Percentiles rank a stretch among this genome's conserved stretches.
phyloP scores from a whole-genome alignment of 768 basidiomycete species.

The Termitomyces sp. region DNA sequence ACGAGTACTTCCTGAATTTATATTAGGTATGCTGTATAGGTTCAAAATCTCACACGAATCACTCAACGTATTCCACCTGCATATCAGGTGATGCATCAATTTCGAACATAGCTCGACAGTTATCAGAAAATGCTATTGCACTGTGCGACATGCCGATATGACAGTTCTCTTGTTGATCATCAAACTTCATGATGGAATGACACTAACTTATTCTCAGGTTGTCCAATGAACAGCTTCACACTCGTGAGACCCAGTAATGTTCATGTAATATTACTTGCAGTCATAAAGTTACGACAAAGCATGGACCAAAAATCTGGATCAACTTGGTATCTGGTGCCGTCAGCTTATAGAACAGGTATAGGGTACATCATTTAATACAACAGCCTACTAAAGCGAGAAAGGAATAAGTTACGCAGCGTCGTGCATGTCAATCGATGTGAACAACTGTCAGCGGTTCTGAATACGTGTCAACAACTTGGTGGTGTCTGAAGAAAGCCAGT shows the following conservation, averaged over 20 bases:
- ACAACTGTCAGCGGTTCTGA: background rate
- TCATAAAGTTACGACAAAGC: background rate
- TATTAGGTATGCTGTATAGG: no score
- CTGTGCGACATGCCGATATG: background rate
- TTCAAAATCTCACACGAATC: no score
- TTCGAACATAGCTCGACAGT: no score
- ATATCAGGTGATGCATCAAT: background rate
- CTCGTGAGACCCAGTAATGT: background rate
- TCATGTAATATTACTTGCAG: background rate
- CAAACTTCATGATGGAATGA: background rate
- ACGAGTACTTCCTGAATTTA: no score
- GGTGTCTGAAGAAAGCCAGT: background rate
- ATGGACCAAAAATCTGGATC: background rate
- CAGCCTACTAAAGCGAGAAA: background rate
- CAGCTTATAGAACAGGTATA: background rate
- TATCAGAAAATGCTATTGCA: background rate
- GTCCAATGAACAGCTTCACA: background rate
- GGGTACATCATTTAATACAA: conserved; percentile 8
- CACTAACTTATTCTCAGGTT: no score
- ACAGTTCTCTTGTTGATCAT: background rate
- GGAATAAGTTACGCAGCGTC: conserved; percentile 6
- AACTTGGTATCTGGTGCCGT: background rate
- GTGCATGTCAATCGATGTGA: background rate
- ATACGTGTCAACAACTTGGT: background rate
- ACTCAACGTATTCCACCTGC: no score